Base-by-base conservation (phyloP, 2,329 filamentous ascomycete genomes). In the Trichoderma harzianum region DNA sequence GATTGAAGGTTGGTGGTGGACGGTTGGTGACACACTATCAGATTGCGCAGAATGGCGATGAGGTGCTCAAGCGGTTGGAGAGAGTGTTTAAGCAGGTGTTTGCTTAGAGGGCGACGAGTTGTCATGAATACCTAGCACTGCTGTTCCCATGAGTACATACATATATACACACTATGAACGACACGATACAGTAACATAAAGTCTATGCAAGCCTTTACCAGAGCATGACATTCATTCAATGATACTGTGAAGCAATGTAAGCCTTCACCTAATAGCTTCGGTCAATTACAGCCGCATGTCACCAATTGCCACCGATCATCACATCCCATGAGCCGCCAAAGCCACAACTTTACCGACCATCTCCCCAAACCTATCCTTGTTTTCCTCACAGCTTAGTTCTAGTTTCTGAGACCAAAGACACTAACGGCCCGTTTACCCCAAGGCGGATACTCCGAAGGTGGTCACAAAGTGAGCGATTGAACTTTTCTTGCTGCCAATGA, bases 41-140 rank as follows among this genome's bases (percentile, higher is more conserved):
- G 84, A 90, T 93, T 74, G 89, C 89, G 18, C 82, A 87, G 78
- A 86, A 86, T 73, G 81, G 81, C 4, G 88, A 90, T 1, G 88
- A 90, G 75, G 88, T 91, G 2, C 82, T 94, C 60, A 78, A 82
- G 28, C 83, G 84, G 70, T 79, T 93, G 36, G 86, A 87, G 72
- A 81, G 83, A 64, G 83, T 91, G 6, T 91, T 93, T 74, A 74
- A 76, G 36, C 76, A 76, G 71, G 76, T 82, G 16, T 76, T 83
- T 47, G 70, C 74, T 3, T 76, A 77, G 60, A n/a, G 7, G 11
- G 34, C 21, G 55, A 34, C 8, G 55, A 32, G 10, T 3, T n/a
- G 5, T 32, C 18, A 5, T 34, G 28, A 14, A 34, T 60, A 60
- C n/a, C n/a, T n/a, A n/a, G n/a, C 32, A 21, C 18, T 32, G 18